Percentiles rank a stretch among this genome's conserved stretches.
phyloP scores from a whole-genome alignment of 2,329 filamentous ascomycete genomes.

The Myriangium duriaei region DNA sequence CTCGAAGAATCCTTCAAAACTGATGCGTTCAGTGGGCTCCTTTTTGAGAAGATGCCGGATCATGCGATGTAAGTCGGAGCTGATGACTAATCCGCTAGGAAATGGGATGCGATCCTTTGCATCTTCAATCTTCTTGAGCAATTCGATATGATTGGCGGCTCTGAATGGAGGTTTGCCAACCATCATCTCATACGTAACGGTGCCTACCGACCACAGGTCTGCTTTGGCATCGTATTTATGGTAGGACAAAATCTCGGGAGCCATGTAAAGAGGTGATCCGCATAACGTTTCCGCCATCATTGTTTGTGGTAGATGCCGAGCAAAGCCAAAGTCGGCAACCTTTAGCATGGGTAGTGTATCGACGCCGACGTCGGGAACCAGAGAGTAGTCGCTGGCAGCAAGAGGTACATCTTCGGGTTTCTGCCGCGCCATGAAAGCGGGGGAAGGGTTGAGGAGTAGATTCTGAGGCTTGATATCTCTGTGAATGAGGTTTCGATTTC shows the following conservation, averaged over 20 bases:
- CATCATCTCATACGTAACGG: conserved; percentile 91
- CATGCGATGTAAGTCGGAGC: conserved; percentile 63
- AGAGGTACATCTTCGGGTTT: conserved; percentile 54
- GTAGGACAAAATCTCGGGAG: conserved; percentile 90
- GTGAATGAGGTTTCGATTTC: conserved; percentile 78
- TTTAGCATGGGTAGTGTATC: conserved; percentile 88
- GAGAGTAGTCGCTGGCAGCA: conserved; percentile 66
- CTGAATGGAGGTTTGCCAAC: conserved; percentile 82
- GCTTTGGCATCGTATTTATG: conserved; percentile 96
- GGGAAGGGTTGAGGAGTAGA: conserved; percentile 74
- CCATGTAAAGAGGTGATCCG: conserved; percentile 96
- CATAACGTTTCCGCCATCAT: conserved; percentile 92
- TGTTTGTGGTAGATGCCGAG: conserved; percentile 76
- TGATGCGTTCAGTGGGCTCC: conserved; percentile 71
- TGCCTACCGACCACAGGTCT: conserved; percentile 94
- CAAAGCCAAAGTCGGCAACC: conserved; percentile 97
- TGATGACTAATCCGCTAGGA: conserved; percentile 55
- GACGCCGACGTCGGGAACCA: conserved; percentile 70
- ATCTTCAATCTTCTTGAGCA: conserved; percentile 82
- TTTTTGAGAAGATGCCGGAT: conserved; percentile 74
- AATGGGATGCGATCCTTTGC: conserved; percentile 80
- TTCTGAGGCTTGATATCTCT: conserved; percentile 98
- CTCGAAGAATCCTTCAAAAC: conserved; percentile 74
- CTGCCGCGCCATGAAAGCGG: conserved; percentile 52
- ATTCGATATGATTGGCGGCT: conserved; percentile 85